phyloP scores from a whole-genome alignment of 768 basidiomycete genomes.

The Kwoniella pini region DNA sequence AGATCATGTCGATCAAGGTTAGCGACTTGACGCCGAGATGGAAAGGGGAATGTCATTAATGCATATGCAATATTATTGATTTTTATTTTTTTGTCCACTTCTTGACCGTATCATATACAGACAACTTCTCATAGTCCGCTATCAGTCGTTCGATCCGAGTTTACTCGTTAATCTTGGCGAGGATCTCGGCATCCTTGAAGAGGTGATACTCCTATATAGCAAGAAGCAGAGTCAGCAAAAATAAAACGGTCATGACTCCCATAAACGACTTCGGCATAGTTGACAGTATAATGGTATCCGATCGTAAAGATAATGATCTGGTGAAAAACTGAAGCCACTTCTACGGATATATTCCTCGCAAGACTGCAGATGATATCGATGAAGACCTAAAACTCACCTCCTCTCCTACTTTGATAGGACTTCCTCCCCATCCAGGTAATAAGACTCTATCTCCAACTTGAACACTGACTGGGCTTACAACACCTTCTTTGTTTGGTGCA shows the following conservation, averaged over 20 bases:
- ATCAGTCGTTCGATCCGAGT: background rate
- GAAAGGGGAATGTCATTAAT: conserved; percentile 12
- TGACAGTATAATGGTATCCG: too few relatives aligned
- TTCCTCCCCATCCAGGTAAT: conserved; percentile 95
- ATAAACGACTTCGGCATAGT: too few relatives aligned
- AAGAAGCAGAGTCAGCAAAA: too few relatives aligned
- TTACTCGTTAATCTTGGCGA: conserved; percentile 93
- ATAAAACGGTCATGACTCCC: too few relatives aligned
- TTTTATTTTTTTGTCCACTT: background rate
- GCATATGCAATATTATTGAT: conserved; percentile 5
- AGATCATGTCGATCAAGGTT: background rate
- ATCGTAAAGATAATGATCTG: too few relatives aligned
- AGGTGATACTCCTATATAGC: conserved; percentile 81
- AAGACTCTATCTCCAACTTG: conserved; percentile 89
- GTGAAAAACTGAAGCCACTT: too few relatives aligned
- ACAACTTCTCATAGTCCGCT: background rate
- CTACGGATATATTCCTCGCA: background rate
- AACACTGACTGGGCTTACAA: conserved; percentile 71
- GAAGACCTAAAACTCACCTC: conserved; percentile 68
- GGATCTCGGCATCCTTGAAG: conserved; percentile 91
- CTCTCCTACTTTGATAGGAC: conserved; percentile 91
- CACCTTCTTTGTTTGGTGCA: conserved; percentile 81
- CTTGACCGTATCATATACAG: too few relatives aligned
- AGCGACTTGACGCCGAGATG: background rate
- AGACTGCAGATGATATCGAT: too few relatives aligned